Base-by-base conservation (phyloP, 768 basidiomycete genomes). In the Boletus rufocinnamomeus region DNA sequence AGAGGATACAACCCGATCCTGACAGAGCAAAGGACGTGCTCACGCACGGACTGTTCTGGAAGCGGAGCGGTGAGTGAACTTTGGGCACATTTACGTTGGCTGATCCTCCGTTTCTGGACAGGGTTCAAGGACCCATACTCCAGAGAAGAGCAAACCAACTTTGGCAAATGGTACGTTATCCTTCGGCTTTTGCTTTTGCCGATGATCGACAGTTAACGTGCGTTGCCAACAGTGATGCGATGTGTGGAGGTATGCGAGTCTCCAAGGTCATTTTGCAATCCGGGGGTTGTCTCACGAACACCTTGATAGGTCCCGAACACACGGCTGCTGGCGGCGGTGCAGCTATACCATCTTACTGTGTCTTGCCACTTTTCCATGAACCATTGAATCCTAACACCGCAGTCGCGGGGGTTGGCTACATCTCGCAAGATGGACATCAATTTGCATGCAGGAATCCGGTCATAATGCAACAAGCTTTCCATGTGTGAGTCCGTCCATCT, bases 101-200 rank as follows among this genome's bases (percentile, higher is more conserved):
- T 32, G 17, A 49, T 35, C 6, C 17, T 13, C 3, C 5, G n/a
- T 16, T 32, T 38, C 4, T 34, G 37, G 5, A 21, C 44, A 84
- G 84, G 81, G 11, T 86, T 86, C 73, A 84, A 80, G 75, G 84
- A 87, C 64, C 85, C 85, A 0, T 86, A 87, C 58, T 79, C 83
- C 23, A 76, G 75, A n/a, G 83, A 84, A 41, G 83, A 86, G 50
- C 81, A 81, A 62, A 52, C 74, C 1, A 77, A 79, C 47, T 87
- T 85, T 64, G 70, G 73, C 0, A 80, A 82, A 66, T 86, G 85
- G 82, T 82, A 63, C 47, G 77, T 66, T 58, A 41, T 4, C 9
- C 0, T 25, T 38, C n/a, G 2, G 1, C 1, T 8, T 34, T 3
- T 45, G 2, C 25, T 32, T 30, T 41, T 46, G 6, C 25, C 8